Conservation (phyloP, 148 eudicot genomes). For the Fagopyrum tataricum region DNA sequence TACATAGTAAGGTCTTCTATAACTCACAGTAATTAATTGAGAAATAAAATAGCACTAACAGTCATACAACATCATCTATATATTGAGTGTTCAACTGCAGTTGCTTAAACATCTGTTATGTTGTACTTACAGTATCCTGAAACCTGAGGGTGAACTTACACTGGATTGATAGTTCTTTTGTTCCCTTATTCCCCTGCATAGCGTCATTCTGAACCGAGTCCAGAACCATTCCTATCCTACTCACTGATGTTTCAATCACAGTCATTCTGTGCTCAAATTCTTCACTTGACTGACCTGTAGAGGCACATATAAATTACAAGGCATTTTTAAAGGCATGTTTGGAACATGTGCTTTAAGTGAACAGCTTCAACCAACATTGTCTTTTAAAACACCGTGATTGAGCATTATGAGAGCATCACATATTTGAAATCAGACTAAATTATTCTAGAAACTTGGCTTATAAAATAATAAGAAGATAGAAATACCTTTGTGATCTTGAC, state of each 20-base stretch:
- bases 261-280: conserved; percentile 74
- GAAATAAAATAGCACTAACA: neutral
- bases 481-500: conserved; percentile 69
- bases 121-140: neutral
- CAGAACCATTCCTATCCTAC: conserved; percentile 74
- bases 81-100: neutral
- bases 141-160: conserved; percentile 35
- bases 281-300: conserved; percentile 68
- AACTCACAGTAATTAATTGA: neutral
- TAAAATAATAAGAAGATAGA: conserved; percentile 15
- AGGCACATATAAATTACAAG: neutral
- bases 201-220: conserved; percentile 87
- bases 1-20: neutral
- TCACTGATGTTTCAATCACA: conserved; percentile 60
- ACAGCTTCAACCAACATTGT: neutral
- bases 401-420: neutral
- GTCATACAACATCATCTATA: neutral
- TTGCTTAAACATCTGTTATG: conserved; percentile 4
- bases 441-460: neutral
- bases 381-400: neutral
- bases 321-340: neutral
- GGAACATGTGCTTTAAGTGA: neutral
- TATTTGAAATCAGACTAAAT: neutral
- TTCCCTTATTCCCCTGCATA: conserved; percentile 85
- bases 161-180: conserved; percentile 68